phyloP scores from a whole-genome alignment of 345 rosid genomes.

The Citrus mangshanensis region DNA sequence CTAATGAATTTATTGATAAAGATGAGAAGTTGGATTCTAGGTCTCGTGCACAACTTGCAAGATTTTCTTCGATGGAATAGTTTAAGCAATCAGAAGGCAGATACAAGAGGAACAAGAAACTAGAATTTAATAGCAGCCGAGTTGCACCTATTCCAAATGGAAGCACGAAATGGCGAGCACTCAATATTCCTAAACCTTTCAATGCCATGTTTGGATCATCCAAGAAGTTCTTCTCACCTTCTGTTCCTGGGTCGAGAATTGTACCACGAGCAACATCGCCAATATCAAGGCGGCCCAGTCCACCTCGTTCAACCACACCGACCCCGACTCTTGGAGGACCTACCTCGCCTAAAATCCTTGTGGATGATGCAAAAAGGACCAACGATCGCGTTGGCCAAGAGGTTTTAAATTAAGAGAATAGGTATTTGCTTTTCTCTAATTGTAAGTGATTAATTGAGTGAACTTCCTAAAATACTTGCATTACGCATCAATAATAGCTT shows the following conservation, averaged over 20 bases:
- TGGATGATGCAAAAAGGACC: constrained; percentile 73
- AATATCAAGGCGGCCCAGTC: constrained; percentile 78
- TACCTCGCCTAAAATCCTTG: constrained; percentile 65
- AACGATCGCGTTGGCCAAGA: constrained; percentile 82
- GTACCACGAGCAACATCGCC: constrained; percentile 99
- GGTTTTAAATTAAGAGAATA: constrained; percentile 84
- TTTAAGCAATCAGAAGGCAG: constrained; percentile 70
- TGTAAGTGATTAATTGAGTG: neutral
- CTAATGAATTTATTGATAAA: constrained; percentile 53
- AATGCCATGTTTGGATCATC: constrained; percentile 91
- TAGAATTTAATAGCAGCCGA: constrained; percentile 90
- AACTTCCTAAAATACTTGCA: neutral
- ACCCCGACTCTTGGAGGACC: constrained; percentile 91
- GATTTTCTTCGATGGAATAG: constrained; percentile 83
- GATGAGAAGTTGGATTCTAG: constrained; percentile 80
- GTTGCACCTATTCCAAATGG: constrained; percentile 94
- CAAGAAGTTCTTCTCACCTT: constrained; percentile 93
- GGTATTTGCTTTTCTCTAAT: constrained; percentile 26
- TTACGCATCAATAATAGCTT: neutral
- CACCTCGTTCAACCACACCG: constrained; percentile 98
- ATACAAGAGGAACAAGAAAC: constrained; percentile 78
- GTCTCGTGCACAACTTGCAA: constrained; percentile 73
- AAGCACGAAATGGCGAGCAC: constrained; percentile 78
- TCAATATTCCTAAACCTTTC: constrained; percentile 67
- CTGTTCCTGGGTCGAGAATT: constrained; percentile 99